Evolutionary conservation across 2,329 filamentous ascomycete genomes (phyloP).

Genomic region (Plenodomus biglobosus): DNA sequence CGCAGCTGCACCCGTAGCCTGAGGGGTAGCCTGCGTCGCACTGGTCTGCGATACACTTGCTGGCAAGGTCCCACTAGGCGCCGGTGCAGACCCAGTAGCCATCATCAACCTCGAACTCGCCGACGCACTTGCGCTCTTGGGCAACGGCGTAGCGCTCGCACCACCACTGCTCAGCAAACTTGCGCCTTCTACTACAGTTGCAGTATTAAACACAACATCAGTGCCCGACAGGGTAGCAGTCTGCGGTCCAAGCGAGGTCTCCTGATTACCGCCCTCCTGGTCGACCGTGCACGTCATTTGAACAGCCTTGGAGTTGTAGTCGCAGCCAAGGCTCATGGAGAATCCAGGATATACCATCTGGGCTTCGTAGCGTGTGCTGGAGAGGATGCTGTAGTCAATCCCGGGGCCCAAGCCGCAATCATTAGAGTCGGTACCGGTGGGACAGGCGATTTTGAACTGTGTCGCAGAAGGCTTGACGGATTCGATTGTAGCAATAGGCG

Average conservation of each 20-base stretch:
- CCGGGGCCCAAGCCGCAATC: slow-evolving; percentile 34
- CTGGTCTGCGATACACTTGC: slow-evolving; percentile 5
- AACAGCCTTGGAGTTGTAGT: slow-evolving; percentile 20
- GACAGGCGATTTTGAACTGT: slow-evolving; percentile 25
- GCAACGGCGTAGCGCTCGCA: slow-evolving; percentile 10
- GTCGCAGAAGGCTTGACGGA: slow-evolving; percentile 25
- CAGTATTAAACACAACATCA: slow-evolving; percentile 25
- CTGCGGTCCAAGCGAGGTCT: slow-evolving; percentile 6
- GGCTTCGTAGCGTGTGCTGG: slow-evolving; percentile 24
- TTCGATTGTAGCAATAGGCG: slow-evolving; percentile 28
- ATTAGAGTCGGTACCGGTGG: slow-evolving; percentile 15
- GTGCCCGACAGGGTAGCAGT: slow-evolving; percentile 19
- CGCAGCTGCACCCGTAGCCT: slow-evolving; percentile 25
- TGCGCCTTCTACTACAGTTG: slow-evolving; percentile 26
- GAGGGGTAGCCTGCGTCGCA: slow-evolving; percentile 9
- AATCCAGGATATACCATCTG: slow-evolving; percentile 16
- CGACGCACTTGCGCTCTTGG: slow-evolving; percentile 6
- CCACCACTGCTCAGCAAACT: slow-evolving; percentile 21
- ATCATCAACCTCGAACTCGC: slow-evolving; percentile 9
- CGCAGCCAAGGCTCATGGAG: slow-evolving; percentile 31
- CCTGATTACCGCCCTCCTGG: slow-evolving; percentile 20
- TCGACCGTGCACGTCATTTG: slow-evolving; percentile 31
- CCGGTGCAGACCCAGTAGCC: slow-evolving; percentile 10
- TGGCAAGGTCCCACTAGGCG: slow-evolving; percentile 6
- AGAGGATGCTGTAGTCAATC: slow-evolving; percentile 20